Evolutionary conservation across 306 rosid species (phyloP), one percentile per base, ranked within the genome.

Genomic region (Begonia fuchsioides): DNA sequence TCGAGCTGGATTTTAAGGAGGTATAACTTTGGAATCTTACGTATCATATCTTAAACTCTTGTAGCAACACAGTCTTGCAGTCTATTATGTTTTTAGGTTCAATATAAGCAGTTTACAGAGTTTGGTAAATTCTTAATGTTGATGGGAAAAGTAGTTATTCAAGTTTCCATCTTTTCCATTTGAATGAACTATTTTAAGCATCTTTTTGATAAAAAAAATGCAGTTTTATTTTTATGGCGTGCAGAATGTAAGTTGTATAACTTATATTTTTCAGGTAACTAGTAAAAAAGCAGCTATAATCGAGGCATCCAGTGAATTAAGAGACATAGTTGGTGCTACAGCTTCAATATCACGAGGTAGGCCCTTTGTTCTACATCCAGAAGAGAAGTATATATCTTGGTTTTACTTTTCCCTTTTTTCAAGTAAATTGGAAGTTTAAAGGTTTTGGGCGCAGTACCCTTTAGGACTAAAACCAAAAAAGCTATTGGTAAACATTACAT

Each of bases 1-100:
- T 92, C 56, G 96, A 92, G 72, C 62, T 85, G 64, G 98, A 92
- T 72, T 92, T 92, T 68, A 77, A 77, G 70, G 98, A 85, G 98
- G 98, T 92, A 44, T 10, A 53, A 44, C 32, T 60, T 61, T 57
- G 60, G 52, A 49, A 50, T 56, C 50, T 38, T 38, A 20, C 51
- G 16, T 44, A 26, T 39, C n/a, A n/a, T n/a, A n/a, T n/a, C n/a
- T n/a, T n/a, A n/a, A n/a, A n/a, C n/a, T n/a, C n/a, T n/a, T n/a
- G n/a, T n/a, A n/a, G n/a, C n/a, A n/a, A n/a, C n/a, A n/a, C n/a
- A n/a, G n/a, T n/a, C n/a, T n/a, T n/a, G n/a, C n/a, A 61, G 26
- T 17, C 35, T 57, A 17, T 12, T 20, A 14, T 16, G 20, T 67
- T 65, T 64, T 61, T 56, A n/a, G 50, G 57, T 38, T 10, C 46